Evolutionary conservation across 2,329 filamentous ascomycete genomes (phyloP), one percentile per base, ranked within the genome.

Genomic region (Cladosporium sp.): DNA sequence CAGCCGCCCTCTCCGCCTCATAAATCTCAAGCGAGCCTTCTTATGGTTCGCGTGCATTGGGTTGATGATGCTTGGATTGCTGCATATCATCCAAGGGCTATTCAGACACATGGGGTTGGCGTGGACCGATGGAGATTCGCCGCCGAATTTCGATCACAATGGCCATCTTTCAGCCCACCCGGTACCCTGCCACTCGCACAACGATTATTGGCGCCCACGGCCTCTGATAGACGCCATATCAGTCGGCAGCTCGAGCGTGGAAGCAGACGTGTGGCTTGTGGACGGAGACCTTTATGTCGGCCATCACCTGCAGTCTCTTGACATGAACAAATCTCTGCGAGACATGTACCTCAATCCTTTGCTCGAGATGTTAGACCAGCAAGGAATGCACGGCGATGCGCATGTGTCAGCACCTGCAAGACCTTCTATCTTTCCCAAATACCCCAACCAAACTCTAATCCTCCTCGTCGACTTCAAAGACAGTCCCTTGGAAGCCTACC

Each of bases 211-310:
- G 84, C 81, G 85, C 51, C 76, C 76, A 17, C 76, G 82, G 0
- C 86, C 87, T 0, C 75, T 90, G 3, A 85, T 83, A 65, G 84
- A 84, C 11, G 87, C 87, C 25, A 50, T 69, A 2, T 19, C 79
- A 81, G 5, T 76, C 80, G 85, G 85, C 2, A 88, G 84, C 64
- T 82, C 83, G 6, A 82, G 85, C 8, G 78, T 88, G 3, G 88
- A 90, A 72, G 86, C 85, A 3, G 88, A 90, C 67, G 82, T 90
- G 20, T 90, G 85, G 84, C 75, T 83, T 1, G 80, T 80, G 49
- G 77, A 80, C 57, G 70, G 77, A 5, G 77, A 84, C 11, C 76
- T 90, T 5, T 83, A 82, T 40, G 82, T 91, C 17, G 86, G 86
- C 3, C 88, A 91, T 68, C 80, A 81, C 51, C 76, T 73, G 2